Base-by-base conservation (phyloP, 2,329 filamentous ascomycete genomes). In the Diatrype stigma region DNA sequence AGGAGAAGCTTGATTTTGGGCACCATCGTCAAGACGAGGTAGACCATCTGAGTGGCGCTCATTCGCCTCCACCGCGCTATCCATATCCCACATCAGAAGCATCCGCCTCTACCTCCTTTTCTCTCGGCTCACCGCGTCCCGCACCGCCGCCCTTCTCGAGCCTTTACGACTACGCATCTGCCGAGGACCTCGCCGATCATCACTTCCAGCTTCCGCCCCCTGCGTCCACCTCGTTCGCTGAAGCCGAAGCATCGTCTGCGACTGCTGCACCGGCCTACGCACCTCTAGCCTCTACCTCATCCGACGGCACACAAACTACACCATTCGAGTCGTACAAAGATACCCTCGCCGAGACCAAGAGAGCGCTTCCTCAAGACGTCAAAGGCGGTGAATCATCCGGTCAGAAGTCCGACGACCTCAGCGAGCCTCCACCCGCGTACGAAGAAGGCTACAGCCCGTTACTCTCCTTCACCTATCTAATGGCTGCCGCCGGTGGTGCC, bases 401-500 rank as follows among this genome's bases (percentile, higher is more conserved):
- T 62, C 63, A 65, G 57, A 94, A 94, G 69, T 82, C 81, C 68
- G 82, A 86, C 68, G 93, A 97, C 47, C 51, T 64, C 73, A 82
- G 84, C 72, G 94, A 97, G 75, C 93, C 93, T 52, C 94, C 94
- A 54, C 94, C 94, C 52, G 93, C 94, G 51, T 99, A 99, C 71
- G 91, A 89, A 60, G 93, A 97, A 82, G 92, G 93, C 63, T 87
- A 85, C 55, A 96, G 90, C 76, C 94, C 94, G 56, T 84, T 99
- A 69, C 82, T 88, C 54, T 90, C 90, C 51, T 99, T 99, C 67
- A 86, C 88, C 63, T 99, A 95, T 82, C 84, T 96, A 70, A 99
- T 99, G 94, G 92, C 94, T 74, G 89, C 91, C 70, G 92, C 93
- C 74, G 93, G 93, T 79, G 93, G 92, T 76, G 89, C 92, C 63